phyloP scores from a whole-genome alignment of 257 asterid genomes.

The Cruciata laevipes region DNA sequence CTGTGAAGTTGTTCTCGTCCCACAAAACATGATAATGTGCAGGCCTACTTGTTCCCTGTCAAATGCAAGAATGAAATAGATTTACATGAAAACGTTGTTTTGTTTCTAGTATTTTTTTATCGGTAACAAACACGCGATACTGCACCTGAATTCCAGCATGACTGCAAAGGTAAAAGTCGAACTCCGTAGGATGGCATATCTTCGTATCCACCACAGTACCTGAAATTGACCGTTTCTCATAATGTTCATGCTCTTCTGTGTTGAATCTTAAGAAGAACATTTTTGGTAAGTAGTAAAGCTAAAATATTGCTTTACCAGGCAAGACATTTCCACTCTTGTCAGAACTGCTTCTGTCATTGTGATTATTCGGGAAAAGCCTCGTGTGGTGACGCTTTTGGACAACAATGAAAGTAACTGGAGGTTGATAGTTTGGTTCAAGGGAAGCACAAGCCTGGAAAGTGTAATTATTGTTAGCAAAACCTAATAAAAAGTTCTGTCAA shows the following conservation, averaged over 20 bases:
- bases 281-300: not conserved
- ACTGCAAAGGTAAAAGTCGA: constrained; percentile 33
- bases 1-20: constrained; percentile 30
- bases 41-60: constrained; percentile 33
- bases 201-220: constrained; percentile 33
- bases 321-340: constrained; percentile 30
- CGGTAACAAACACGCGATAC: not conserved
- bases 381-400: constrained; percentile 37
- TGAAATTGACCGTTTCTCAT: constrained; percentile 3
- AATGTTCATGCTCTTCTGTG: not conserved
- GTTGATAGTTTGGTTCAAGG: constrained; percentile 29
- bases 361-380: constrained; percentile 24
- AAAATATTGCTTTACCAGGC: constrained; percentile 17
- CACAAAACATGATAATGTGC: constrained; percentile 34
- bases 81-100: not conserved
- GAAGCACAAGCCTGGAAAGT: constrained; percentile 30
- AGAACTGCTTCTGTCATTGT: constrained; percentile 17
- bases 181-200: constrained; percentile 34
- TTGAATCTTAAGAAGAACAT: not conserved
- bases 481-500: not conserved
- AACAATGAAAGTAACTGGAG: constrained; percentile 32
- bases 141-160: constrained; percentile 39
- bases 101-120: not conserved
- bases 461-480: not conserved
- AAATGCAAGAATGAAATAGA: not conserved